Base-by-base conservation (phyloP, 495 filamentous ascomycete genomes). In the Corynascus novoguineensis region DNA sequence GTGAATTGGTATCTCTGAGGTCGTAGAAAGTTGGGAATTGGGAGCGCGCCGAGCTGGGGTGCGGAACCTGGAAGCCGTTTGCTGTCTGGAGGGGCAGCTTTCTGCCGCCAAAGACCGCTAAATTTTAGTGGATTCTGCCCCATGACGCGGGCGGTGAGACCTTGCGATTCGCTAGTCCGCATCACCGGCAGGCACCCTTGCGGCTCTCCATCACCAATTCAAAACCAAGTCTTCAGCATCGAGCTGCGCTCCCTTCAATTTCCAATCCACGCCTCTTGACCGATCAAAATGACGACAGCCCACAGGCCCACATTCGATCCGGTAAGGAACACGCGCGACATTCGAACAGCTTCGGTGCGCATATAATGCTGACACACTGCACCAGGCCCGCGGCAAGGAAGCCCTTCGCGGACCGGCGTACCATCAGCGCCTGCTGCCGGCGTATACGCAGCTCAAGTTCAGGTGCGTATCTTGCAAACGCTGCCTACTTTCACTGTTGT, bases 271-370 rank as follows among this genome's bases (percentile, higher is more conserved):
- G 22, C 12, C 11, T 19, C 27, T 25, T 21, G 5, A 54, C 2
- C 29, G 32, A 35, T 5, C 60, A 82, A 64, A 21, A 88, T 88
- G 85, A 86, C 85, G 65, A 86, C 83, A 74, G 87, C 87, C 69
- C 88, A 93, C 64, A 84, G 92, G 71, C 92, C 92, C 58, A 97
- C 92, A 0, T 97, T 97, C 64, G 92, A 97, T 68, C 92, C 92
- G 56, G 87, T 89, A 83, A 50, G 81, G 54, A 37, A 0, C n/a
- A n/a, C n/a, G 45, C 40, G 48, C 14, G 47, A 9, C 21, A 24
- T n/a, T n/a, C n/a, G n/a, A n/a, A n/a, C 15, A 40, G 11, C 12
- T 10, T 14, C 9, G 9, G 35, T 32, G 1, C 34, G 4, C 35
- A 32, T 4, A 7, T 6, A 21, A 29, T 5, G 11, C 51, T 11